A percentile compares a stretch with the other conserved stretches of the same genome.
phyloP scores from a whole-genome alignment of 139 green algal genomes.

The Chlamydomonas sp. region DNA sequence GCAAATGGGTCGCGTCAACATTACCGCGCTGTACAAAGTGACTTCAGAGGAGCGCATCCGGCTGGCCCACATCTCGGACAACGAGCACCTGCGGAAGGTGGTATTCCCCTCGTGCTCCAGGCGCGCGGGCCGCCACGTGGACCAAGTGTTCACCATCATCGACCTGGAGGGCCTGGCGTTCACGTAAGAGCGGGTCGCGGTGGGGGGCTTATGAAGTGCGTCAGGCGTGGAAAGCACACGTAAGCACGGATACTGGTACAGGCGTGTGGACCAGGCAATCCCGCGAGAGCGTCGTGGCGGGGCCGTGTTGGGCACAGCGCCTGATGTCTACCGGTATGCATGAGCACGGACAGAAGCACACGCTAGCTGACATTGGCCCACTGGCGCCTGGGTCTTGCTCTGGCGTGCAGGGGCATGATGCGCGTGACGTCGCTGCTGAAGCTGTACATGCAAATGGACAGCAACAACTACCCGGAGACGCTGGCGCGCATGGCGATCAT shows the following conservation, averaged over 20 bases:
- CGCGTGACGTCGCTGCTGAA: slow-evolving; percentile 62
- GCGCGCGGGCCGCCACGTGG: slow-evolving; percentile 67
- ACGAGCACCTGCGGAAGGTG: slow-evolving; percentile 82
- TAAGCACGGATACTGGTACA: no score
- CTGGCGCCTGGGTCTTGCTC: not conserved
- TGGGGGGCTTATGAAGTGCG: no score
- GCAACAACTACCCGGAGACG: slow-evolving; percentile 90
- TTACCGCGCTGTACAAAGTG: slow-evolving; percentile 74
- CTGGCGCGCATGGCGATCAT: slow-evolving; percentile 87
- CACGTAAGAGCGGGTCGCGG: slow-evolving; percentile 20
- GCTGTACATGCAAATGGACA: slow-evolving; percentile 53
- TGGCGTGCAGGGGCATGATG: slow-evolving; percentile 65
- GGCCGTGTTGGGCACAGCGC: no score
- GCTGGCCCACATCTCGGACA: slow-evolving; percentile 89
- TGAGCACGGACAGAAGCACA: no score
- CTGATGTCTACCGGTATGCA: no score
- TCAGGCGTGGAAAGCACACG: no score
- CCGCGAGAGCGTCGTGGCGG: no score
- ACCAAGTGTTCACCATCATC: slow-evolving; percentile 89
- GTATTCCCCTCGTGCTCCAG: slow-evolving; percentile 86
- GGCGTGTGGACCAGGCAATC: no score
- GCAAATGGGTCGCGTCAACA: slow-evolving; percentile 84
- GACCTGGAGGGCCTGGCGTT: slow-evolving; percentile 77
- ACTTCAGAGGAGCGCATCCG: slow-evolving; percentile 88
- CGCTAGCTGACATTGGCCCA: no score